A percentile compares a stretch with the other conserved stretches of the same genome.
Conservation (phyloP, 2,329 filamentous ascomycete genomes). For the Penicillium sp. region DNA sequence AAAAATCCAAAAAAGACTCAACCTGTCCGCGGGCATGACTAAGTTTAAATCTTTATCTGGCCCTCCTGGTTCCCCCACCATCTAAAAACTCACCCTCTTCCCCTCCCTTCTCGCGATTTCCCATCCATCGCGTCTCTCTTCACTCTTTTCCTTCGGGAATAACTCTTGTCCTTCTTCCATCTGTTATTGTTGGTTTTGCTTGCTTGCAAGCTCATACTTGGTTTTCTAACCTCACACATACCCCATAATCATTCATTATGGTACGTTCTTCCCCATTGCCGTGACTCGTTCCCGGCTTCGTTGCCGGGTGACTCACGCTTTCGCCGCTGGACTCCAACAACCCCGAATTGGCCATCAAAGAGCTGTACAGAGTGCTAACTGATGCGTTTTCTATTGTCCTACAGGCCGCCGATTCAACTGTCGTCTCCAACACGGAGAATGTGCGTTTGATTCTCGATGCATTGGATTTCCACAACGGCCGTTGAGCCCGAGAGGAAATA, state of each 20-base stretch:
- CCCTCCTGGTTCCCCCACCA: constrained; percentile 28
- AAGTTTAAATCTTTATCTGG: constrained; percentile 36
- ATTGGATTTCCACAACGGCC: constrained; percentile 37
- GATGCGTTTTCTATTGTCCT: constrained; percentile 33
- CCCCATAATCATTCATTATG: constrained; percentile 36
- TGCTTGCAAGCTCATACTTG: constrained; percentile 19
- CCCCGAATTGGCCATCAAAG: neutral
- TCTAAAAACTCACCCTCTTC: constrained; percentile 30
- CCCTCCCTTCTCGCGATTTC: constrained; percentile 29
- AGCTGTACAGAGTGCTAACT: neutral
- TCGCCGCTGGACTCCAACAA: neutral
- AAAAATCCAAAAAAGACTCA: constrained; percentile 17
- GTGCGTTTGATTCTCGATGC: constrained; percentile 43
- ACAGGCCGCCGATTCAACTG: constrained; percentile 47
- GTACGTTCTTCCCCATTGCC: constrained; percentile 21
- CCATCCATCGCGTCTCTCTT: constrained; percentile 24
- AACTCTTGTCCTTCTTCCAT: constrained; percentile 4
- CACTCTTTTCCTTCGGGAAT: constrained; percentile 24
- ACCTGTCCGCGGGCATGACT: constrained; percentile 24
- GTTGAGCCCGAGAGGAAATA: constrained; percentile 35
- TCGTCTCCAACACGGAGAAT: constrained; percentile 53
- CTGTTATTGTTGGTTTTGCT: constrained; percentile 13
- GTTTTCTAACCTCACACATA: constrained; percentile 18
- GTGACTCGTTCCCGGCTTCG: neutral
- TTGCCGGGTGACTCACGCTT: constrained; percentile 13